phyloP scores from a whole-genome alignment of 176 grass and related monocot genomes.

The Musa troglodytarum region DNA sequence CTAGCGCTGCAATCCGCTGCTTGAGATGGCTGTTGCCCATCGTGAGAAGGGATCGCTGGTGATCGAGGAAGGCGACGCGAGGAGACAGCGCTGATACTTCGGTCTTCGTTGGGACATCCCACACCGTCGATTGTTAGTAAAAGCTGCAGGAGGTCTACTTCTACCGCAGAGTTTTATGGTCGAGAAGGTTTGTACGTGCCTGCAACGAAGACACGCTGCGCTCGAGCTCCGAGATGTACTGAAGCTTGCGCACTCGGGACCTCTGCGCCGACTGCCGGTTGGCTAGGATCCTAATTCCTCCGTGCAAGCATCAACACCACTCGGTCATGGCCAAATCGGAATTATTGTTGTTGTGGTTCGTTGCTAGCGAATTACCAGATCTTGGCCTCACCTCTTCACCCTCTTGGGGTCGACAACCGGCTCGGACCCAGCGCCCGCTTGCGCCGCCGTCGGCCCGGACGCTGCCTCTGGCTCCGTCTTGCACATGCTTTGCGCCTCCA shows the following conservation, averaged over 20 bases:
- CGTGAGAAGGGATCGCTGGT: slow-evolving; percentile 78
- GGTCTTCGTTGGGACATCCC: slow-evolving; percentile 32
- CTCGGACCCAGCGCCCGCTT: slow-evolving; percentile 9
- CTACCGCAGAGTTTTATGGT: neutral
- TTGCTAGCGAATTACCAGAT: neutral
- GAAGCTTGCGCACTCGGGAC: slow-evolving; percentile 88
- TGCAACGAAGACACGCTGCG: slow-evolving; percentile 85
- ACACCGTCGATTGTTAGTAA: neutral
- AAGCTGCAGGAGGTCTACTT: neutral
- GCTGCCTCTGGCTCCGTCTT: slow-evolving; percentile 38
- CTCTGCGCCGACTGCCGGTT: slow-evolving; percentile 98
- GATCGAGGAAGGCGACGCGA: slow-evolving; percentile 88
- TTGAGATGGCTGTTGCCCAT: slow-evolving; percentile 94
- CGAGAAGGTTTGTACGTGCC: slow-evolving; percentile 20
- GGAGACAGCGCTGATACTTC: slow-evolving; percentile 85
- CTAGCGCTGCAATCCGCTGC: slow-evolving; percentile 85
- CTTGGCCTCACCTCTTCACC: slow-evolving; percentile 58
- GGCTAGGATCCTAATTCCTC: slow-evolving; percentile 51
- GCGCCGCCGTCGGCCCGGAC: neutral
- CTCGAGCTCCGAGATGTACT: slow-evolving; percentile 95
- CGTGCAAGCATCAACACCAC: neutral
- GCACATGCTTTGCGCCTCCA: slow-evolving; percentile 38
- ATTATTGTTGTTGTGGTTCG: neutral
- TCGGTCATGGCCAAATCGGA: neutral
- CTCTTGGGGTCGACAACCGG: slow-evolving; percentile 52